A percentile compares a stretch with the other conserved stretches of the same genome.
phyloP scores from a whole-genome alignment of 106 monocot species.

The Agapanthus africanus region DNA sequence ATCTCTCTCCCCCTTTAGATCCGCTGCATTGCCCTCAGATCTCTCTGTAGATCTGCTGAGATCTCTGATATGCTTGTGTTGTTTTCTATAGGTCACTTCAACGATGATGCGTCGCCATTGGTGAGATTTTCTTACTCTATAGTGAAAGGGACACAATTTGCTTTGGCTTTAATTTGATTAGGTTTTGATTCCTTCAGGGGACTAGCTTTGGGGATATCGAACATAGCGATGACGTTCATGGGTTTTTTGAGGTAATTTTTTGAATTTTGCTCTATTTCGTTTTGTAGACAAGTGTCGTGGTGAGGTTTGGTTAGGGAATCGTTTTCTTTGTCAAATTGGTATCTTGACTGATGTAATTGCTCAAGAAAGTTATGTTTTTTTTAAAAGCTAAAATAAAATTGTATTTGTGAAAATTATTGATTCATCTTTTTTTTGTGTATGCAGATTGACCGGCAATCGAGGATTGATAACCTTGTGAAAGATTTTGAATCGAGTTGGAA shows the following conservation, averaged over 20 bases:
- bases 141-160: not conserved
- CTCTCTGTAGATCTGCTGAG: conserved; percentile 5
- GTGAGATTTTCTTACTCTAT: conserved; percentile 13
- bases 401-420: no score
- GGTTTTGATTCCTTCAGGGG: conserved; percentile 10
- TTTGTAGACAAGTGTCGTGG: not conserved
- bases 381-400: no score
- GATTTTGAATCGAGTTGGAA: not conserved
- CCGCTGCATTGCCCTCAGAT: not conserved
- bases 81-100: conserved; percentile 12
- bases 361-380: not conserved
- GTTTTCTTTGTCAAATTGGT: conserved; percentile 1
- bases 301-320: not conserved
- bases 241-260: conserved; percentile 11
- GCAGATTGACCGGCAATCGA: conserved; percentile 3
- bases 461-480: not conserved
- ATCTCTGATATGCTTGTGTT: conserved; percentile 2
- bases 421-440: no score
- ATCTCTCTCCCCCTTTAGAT: not conserved
- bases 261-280: not conserved
- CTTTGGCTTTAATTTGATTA: conserved; percentile 6
- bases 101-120: conserved; percentile 11
- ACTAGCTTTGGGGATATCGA: conserved; percentile 5
- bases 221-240: conserved; percentile 8
- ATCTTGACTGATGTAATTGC: not conserved